These are phyloP conservation scores for Penicillium brevicompactum DNA, from an alignment of 2,329 filamentous ascomycete genomes.

Conservation along the genomic window DNA sequence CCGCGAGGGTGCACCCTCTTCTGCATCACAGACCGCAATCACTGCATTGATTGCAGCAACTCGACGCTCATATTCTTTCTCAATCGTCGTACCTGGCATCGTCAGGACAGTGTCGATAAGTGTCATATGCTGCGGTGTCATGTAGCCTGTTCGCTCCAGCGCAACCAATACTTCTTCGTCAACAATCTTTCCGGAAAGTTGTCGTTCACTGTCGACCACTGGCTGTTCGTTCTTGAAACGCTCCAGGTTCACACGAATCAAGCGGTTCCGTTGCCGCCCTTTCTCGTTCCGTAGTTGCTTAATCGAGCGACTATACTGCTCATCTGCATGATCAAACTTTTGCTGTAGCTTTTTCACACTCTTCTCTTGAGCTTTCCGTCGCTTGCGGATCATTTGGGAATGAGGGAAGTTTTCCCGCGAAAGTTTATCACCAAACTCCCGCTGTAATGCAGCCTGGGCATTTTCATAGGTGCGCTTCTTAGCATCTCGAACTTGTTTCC, in stretches of 20 bases:
- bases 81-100: constrained; percentile 23
- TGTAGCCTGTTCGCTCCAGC: constrained; percentile 23
- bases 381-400: constrained; percentile 5
- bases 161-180: constrained; percentile 26
- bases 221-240: constrained; percentile 31
- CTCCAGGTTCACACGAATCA: constrained; percentile 28
- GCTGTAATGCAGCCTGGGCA: constrained; percentile 13
- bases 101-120: constrained; percentile 26
- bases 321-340: constrained; percentile 15
- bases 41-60: too few species aligned
- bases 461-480: constrained; percentile 20
- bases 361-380: constrained; percentile 8
- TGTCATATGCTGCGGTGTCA: constrained; percentile 24
- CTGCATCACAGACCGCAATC: too few species aligned
- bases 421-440: constrained; percentile 11
- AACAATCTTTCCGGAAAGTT: constrained; percentile 28
- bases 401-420: not conserved
- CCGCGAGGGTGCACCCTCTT: too few species aligned
- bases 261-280: constrained; percentile 18
- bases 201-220: constrained; percentile 28
- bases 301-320: constrained; percentile 14
- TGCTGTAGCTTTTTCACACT: constrained; percentile 9
- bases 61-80: too few species aligned
- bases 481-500: too few species aligned
- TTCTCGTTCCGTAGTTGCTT: constrained; percentile 24